These are phyloP conservation scores for Hemileccinum rubropunctum DNA, from an alignment of 768 basidiomycete genomes.

Conservation along the genomic window DNA sequence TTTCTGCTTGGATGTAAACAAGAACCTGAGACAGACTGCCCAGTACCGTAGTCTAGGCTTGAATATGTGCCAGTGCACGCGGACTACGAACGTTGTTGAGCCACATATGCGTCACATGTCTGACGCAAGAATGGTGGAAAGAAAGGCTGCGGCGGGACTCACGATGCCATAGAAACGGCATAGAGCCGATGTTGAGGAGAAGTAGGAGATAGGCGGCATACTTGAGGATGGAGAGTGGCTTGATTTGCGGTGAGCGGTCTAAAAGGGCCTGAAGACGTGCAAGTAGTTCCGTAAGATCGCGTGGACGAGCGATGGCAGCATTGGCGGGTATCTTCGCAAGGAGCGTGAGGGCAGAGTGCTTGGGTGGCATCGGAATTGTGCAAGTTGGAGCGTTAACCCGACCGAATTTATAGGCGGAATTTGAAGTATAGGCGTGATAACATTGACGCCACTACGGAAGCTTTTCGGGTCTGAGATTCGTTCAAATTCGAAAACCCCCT, in stretches of 20 bases:
- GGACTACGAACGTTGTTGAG: constrained; percentile 35
- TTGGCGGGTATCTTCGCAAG: constrained; percentile 15
- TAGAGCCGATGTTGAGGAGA: constrained; percentile 57
- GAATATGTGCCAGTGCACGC: constrained; percentile 51
- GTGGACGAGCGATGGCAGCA: not conserved
- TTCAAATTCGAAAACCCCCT: no score
- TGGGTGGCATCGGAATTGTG: constrained; percentile 9
- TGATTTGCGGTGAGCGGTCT: constrained; percentile 1
- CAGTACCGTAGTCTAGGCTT: constrained; percentile 32
- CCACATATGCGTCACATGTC: not conserved
- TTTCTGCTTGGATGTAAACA: constrained; percentile 36
- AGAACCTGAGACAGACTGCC: constrained; percentile 33
- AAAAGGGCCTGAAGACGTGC: constrained; percentile 5
- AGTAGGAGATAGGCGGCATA: constrained; percentile 38
- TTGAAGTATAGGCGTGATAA: no score
- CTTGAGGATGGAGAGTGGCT: constrained; percentile 16
- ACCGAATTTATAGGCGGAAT: not conserved
- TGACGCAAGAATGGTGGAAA: no score
- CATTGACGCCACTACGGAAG: no score
- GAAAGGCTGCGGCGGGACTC: constrained; percentile 26
- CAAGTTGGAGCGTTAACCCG: not conserved
- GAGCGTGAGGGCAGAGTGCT: not conserved
- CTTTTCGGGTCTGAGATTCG: no score
- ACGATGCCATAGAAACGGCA: constrained; percentile 71
- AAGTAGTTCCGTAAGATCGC: not conserved